These are phyloP conservation scores for Bryopsis sp. DNA, from an alignment of 139 green algal species.

Conservation along the genomic window DNA sequence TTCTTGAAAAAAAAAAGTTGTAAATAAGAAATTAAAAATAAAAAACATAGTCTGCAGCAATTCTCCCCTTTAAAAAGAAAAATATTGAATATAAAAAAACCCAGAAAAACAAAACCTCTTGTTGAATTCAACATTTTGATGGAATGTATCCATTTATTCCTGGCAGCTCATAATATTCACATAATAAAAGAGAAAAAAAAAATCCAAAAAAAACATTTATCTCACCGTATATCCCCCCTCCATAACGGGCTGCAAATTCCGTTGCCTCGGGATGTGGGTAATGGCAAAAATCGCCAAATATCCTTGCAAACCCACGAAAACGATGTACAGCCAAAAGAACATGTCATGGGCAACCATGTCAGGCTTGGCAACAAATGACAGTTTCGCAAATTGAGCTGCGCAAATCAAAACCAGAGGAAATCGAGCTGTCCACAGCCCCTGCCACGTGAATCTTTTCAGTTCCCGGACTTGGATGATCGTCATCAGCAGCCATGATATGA, in stretches of 20 bases:
- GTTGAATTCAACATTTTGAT: too few relatives aligned
- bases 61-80: too few relatives aligned
- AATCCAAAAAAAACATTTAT: too few relatives aligned
- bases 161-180: too few relatives aligned
- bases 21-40: too few relatives aligned
- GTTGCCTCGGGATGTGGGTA: background rate
- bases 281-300: background rate
- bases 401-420: constrained; percentile 3
- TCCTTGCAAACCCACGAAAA: background rate
- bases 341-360: background rate
- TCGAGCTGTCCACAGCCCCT: background rate
- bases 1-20: too few relatives aligned
- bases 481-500: constrained; percentile 1
- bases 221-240: too few relatives aligned
- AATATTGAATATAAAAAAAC: too few relatives aligned
- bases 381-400: constrained; percentile 13
- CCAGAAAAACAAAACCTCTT: too few relatives aligned
- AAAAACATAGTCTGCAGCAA: too few relatives aligned
- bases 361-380: background rate
- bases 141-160: too few relatives aligned
- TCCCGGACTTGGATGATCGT: background rate
- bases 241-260: background rate
- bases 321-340: constrained; percentile 1
- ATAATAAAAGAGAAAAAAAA: too few relatives aligned
- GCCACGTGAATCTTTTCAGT: constrained; percentile 1